Evolutionary conservation across 2,329 filamentous ascomycete genomes (phyloP).

Genomic region (Ascochyta pisi): DNA sequence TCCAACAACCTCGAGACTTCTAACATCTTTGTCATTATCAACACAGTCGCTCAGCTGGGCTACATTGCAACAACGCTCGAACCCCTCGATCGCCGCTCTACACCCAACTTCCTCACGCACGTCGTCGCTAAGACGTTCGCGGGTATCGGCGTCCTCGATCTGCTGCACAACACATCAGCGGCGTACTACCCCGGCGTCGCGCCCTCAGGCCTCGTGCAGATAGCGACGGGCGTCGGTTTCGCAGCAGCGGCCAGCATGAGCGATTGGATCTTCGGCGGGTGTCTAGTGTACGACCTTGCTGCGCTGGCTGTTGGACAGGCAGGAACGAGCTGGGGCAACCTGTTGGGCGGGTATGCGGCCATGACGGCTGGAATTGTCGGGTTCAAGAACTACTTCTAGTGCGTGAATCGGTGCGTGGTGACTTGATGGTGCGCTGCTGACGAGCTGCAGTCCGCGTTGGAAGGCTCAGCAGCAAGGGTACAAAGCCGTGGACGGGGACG

Average conservation of each 20-base stretch:
- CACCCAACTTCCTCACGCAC: conserved; percentile 63
- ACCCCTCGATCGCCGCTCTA: conserved; percentile 59
- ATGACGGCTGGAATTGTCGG: conserved; percentile 62
- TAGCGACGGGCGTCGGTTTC: conserved; percentile 62
- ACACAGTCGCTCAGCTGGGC: conserved; percentile 62
- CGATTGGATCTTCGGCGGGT: conserved; percentile 68
- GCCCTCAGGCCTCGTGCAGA: conserved; percentile 57
- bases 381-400: conserved; percentile 61
- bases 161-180: conserved; percentile 65
- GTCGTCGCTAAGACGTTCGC: conserved; percentile 66
- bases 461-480: conserved; percentile 32
- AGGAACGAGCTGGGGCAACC: conserved; percentile 55
- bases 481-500: conserved; percentile 22
- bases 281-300: conserved; percentile 65
- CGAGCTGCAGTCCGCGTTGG: conserved; percentile 31
- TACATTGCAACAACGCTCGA: conserved; percentile 60
- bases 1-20: conserved; percentile 56
- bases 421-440: conserved; percentile 25
- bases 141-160: conserved; percentile 65
- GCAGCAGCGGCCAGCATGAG: conserved; percentile 57
- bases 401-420: conserved; percentile 19
- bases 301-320: conserved; percentile 62
- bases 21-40: conserved; percentile 64
- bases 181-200: conserved; percentile 61
- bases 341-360: conserved; percentile 60